Conservation (phyloP, 2,329 filamentous ascomycete genomes). For the Hypoxylon sp. region DNA sequence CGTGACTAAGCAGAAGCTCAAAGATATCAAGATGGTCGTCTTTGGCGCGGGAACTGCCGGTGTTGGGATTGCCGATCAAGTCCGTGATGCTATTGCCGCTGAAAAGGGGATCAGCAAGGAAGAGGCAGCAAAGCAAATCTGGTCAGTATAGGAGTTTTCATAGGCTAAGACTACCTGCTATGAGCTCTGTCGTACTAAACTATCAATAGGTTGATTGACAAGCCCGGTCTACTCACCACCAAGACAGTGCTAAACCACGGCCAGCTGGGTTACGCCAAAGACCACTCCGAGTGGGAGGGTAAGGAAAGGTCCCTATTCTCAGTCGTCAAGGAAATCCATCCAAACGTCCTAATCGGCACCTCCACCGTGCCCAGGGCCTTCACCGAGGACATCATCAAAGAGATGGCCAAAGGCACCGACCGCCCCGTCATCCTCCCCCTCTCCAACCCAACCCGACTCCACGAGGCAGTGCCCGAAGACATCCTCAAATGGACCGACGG, state of each 20-base stretch:
- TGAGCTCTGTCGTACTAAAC: constrained; percentile 15
- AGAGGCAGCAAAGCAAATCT: constrained; percentile 85
- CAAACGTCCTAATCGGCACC: constrained; percentile 86
- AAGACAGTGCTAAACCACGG: constrained; percentile 73
- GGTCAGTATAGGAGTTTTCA: constrained; percentile 61
- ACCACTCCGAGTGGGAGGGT: constrained; percentile 72
- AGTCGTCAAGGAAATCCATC: constrained; percentile 78
- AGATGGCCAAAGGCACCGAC: constrained; percentile 80
- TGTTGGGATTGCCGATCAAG: constrained; percentile 87
- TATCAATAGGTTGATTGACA: constrained; percentile 80
- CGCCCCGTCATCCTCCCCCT: constrained; percentile 85
- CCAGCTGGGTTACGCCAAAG: constrained; percentile 76
- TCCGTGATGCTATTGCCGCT: constrained; percentile 81
- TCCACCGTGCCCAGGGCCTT: constrained; percentile 84
- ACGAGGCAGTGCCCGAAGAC: constrained; percentile 84
- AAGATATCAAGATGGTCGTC: constrained; percentile 78
- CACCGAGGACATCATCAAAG: constrained; percentile 77
- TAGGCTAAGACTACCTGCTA: not conserved
- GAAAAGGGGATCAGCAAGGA: constrained; percentile 75
- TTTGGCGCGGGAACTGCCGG: constrained; percentile 88
- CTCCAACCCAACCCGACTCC: constrained; percentile 85
- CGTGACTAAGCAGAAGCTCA: constrained; percentile 74
- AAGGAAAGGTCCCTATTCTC: constrained; percentile 71
- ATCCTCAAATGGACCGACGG: constrained; percentile 84
- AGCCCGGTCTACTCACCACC: constrained; percentile 79